Evolutionary conservation across 2,329 filamentous ascomycete genomes (phyloP).

Genomic region (Bipolaris gigantea): DNA sequence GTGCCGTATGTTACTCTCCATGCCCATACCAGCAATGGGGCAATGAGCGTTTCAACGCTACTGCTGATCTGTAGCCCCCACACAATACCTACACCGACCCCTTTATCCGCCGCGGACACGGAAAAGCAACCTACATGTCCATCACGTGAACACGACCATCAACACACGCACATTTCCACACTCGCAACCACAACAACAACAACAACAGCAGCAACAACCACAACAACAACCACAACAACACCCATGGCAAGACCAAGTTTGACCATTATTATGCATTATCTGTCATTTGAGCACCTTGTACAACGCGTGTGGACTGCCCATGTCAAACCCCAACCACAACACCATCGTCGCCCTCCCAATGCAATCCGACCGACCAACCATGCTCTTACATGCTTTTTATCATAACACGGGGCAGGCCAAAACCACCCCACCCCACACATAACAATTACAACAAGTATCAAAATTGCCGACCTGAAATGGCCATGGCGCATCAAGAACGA

Average conservation of each 20-base stretch:
- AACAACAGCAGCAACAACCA: background rate
- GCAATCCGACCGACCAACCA: slow-evolving; percentile 17
- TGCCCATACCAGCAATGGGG: background rate
- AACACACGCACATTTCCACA: too few relatives aligned
- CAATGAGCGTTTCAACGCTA: background rate
- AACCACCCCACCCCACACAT: slow-evolving; percentile 17
- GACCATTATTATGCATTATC: slow-evolving; percentile 17
- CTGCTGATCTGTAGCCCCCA: too few relatives aligned
- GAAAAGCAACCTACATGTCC: background rate
- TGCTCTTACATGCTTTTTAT: slow-evolving; percentile 27
- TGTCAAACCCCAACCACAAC: slow-evolving; percentile 14
- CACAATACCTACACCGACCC: background rate
- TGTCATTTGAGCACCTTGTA: slow-evolving; percentile 9
- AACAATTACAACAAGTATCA: slow-evolving; percentile 27
- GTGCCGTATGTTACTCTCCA: background rate
- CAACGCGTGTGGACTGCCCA: slow-evolving; percentile 5
- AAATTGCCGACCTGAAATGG: slow-evolving; percentile 10
- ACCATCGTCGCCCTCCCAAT: slow-evolving; percentile 14
- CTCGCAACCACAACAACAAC: background rate
- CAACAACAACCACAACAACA: background rate
- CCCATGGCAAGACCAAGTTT: background rate
- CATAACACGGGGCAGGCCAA: slow-evolving; percentile 21
- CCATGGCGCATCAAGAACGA: slow-evolving; percentile 8
- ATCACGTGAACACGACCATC: too few relatives aligned
- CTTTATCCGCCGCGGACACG: background rate